Conservation (phyloP, 2,329 filamentous ascomycete species). For the Sordariomycetes sp. region DNA sequence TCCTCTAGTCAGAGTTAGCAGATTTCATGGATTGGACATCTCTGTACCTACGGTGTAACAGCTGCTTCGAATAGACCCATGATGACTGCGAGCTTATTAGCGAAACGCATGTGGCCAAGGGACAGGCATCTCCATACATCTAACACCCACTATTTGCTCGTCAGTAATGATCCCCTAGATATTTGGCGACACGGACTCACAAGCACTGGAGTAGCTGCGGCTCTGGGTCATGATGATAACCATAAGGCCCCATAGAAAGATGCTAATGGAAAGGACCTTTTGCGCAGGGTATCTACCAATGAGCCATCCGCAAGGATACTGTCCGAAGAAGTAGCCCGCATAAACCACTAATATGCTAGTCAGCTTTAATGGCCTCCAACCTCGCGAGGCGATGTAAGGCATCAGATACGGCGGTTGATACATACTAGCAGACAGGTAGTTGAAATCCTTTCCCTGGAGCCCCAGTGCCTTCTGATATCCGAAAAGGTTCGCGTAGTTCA, state of each 20-base stretch:
- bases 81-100: neutral
- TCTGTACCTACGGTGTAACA: neutral
- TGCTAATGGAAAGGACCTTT: slow-evolving; percentile 18
- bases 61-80: neutral
- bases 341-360: slow-evolving; percentile 16
- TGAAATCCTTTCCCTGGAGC: slow-evolving; percentile 21
- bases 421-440: slow-evolving; percentile 20
- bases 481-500: slow-evolving; percentile 23
- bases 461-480: slow-evolving; percentile 20
- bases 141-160: neutral
- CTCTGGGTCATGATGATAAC: neutral
- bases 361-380: neutral
- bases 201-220: neutral
- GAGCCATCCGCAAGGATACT: slow-evolving; percentile 27
- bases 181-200: neutral
- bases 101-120: neutral
- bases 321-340: slow-evolving; percentile 27
- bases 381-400: neutral
- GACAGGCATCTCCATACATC: neutral
- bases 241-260: slow-evolving; percentile 9
- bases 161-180: neutral
- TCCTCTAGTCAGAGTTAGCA: neutral
- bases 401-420: no score
- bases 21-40: neutral
- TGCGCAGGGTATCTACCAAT: slow-evolving; percentile 24